phyloP scores from a whole-genome alignment of 192 early-diverging fungal species.

The Dissophora globulifera region DNA sequence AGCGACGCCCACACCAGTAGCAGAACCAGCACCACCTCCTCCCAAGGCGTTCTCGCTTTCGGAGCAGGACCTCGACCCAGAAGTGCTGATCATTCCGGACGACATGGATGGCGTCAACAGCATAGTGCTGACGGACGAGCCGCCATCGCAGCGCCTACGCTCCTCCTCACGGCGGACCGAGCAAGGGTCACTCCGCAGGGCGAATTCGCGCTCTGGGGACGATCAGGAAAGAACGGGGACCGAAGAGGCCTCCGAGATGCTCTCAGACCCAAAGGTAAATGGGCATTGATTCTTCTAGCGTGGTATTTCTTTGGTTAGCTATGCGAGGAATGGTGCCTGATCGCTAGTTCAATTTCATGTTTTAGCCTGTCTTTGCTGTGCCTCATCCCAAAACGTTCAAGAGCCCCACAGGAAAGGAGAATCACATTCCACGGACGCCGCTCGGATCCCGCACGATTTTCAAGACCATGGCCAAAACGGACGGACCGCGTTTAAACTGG shows the following conservation, averaged over 20 bases:
- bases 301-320: too few relatives aligned
- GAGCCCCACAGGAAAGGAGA: slow-evolving; percentile 33
- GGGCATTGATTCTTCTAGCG: background rate
- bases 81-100: too few relatives aligned
- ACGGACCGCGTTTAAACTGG: slow-evolving; percentile 11
- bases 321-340: too few relatives aligned
- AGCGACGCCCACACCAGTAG: too few relatives aligned
- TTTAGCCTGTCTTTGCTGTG: slow-evolving; percentile 1
- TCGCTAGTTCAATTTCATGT: too few relatives aligned
- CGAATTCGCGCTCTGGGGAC: background rate
- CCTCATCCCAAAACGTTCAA: slow-evolving; percentile 9
- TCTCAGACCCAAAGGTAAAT: slow-evolving; percentile 4
- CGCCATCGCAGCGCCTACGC: background rate
- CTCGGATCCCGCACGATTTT: background rate
- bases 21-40: background rate
- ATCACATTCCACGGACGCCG: slow-evolving; percentile 11
- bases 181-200: slow-evolving; percentile 4
- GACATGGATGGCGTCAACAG: background rate
- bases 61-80: background rate
- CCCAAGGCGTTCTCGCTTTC: background rate
- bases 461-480: slow-evolving; percentile 9
- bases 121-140: background rate
- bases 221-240: slow-evolving; percentile 1
- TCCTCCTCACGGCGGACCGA: slow-evolving; percentile 5
- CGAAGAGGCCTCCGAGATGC: background rate